Evolutionary conservation across 805 yeast genomes (phyloP).

Genomic region (Priceomyces castillae): DNA sequence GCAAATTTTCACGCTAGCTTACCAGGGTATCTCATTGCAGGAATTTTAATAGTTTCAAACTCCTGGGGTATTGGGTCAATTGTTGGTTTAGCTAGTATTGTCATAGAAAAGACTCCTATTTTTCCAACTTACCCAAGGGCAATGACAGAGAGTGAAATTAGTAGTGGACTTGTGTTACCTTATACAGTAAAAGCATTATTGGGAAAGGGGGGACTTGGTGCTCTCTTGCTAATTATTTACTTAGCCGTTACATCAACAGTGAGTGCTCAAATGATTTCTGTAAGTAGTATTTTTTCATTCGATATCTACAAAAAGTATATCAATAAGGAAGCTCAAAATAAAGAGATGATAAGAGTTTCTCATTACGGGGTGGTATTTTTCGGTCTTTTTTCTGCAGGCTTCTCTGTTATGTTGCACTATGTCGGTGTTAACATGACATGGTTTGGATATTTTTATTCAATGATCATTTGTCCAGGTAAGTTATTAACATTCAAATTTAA

Average conservation of each 20-base stretch:
- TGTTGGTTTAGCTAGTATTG: slow-evolving; percentile 31
- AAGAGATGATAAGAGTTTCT: slow-evolving; percentile 39
- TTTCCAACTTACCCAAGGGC: slow-evolving; percentile 34
- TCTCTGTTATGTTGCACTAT: slow-evolving; percentile 36
- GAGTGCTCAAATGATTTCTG: slow-evolving; percentile 40
- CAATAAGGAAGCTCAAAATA: slow-evolving; percentile 41
- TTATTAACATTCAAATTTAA: neutral
- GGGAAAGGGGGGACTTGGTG: slow-evolving; percentile 32
- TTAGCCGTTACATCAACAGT: slow-evolving; percentile 43
- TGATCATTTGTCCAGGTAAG: slow-evolving; percentile 36
- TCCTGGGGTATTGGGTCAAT: slow-evolving; percentile 38
- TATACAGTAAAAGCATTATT: slow-evolving; percentile 29
- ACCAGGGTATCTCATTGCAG: slow-evolving; percentile 37
- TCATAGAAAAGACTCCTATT: slow-evolving; percentile 20
- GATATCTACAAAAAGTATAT: slow-evolving; percentile 47
- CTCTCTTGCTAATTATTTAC: slow-evolving; percentile 30
- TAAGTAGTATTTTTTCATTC: slow-evolving; percentile 41
- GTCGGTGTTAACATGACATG: slow-evolving; percentile 27
- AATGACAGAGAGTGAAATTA: slow-evolving; percentile 26
- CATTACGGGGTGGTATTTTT: slow-evolving; percentile 40
- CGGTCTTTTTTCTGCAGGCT: slow-evolving; percentile 36
- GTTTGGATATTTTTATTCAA: slow-evolving; percentile 34
- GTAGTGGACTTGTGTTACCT: slow-evolving; percentile 29
- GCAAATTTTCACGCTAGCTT: slow-evolving; percentile 34
- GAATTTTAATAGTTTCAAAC: slow-evolving; percentile 28